Evolutionary conservation across 257 asterid species (phyloP), one percentile per base, ranked within the genome.

Genomic region (Lithospermum erythrorhizon): DNA sequence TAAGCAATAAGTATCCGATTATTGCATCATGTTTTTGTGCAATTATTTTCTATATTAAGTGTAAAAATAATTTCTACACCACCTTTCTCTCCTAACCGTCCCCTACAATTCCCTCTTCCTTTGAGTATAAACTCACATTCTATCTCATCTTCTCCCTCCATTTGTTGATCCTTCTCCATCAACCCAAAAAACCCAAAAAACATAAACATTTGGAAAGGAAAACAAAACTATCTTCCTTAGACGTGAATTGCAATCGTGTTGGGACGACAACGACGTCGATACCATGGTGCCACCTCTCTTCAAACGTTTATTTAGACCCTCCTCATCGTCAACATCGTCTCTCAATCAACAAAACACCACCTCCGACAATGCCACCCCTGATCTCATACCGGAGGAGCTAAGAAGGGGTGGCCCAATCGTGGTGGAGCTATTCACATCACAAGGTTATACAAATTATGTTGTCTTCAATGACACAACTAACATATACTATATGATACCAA

Each of bases 381-480:
- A 82, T n/a, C 0, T 75, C 15, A 30, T 82, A 41, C 58, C 76
- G 53, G 89, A 82, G 80, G 89, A 27, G 32, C 32, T 3, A 27
- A 3, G 32, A 3, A 27, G 32, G 32, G 32, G 79, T 21, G 90
- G 90, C 0, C 79, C 87, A 6, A 84, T 85, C 72, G 82, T 90
- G 77, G 87, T 83, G 72, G 97, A 90, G 77, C 83, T 90, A 11
- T 90, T 87, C 86, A 64, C 95, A 9, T 90, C 96, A 10, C 97
- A 27, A 5, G 6, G 32, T 27, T 27, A 27, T 27, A 27, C 4
- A 7, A 27, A 27, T 27, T 87, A 74, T 95, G 96, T 7, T 90
- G 32, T 27, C 32, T 27, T 27, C 5, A 25, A 25, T 8, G 6
- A n/a, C n/a, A n/a, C n/a, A n/a, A n/a, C n/a, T n/a, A n/a, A n/a